Evolutionary conservation across 495 filamentous ascomycete genomes (phyloP).

Genomic region (Immersiella caudata): DNA sequence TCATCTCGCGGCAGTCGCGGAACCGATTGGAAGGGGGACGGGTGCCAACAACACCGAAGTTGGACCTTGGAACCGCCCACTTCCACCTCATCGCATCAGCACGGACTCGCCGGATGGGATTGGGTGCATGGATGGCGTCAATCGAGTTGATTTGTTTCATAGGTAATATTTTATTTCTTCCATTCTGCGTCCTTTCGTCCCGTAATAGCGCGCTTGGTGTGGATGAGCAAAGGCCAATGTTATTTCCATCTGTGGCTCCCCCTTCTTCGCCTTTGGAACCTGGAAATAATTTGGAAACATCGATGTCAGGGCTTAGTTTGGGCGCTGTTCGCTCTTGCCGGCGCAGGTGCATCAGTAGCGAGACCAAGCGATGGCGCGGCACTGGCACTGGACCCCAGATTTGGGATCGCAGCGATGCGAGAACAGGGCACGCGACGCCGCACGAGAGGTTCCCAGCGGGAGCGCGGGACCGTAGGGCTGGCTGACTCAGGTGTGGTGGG

Average conservation of each 20-base stretch:
- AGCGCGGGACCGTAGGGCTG: conserved; percentile 11
- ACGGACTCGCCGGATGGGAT: no score
- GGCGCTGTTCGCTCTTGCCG: not conserved
- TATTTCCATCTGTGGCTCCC: conserved; percentile 4
- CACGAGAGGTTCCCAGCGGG: not conserved
- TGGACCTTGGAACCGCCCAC: no score
- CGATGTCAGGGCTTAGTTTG: conserved; percentile 1
- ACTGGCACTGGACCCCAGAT: conserved; percentile 4
- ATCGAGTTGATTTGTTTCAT: no score
- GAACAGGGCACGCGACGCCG: not conserved
- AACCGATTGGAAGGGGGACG: no score
- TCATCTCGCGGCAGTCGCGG: no score
- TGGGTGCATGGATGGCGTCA: no score
- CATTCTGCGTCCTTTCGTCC: not conserved
- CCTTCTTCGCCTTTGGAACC: not conserved
- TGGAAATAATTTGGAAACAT: not conserved
- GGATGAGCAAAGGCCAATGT: not conserved
- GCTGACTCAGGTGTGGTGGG: not conserved
- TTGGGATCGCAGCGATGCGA: not conserved
- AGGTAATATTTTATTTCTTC: not conserved
- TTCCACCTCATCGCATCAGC: no score
- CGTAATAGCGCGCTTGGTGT: not conserved
- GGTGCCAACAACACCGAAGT: no score
- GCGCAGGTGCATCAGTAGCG: not conserved
- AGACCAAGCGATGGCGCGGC: not conserved